Evolutionary conservation across 2,329 filamentous ascomycete genomes (phyloP), one percentile per base, ranked within the genome.

Genomic region (Penicillium sp.): DNA sequence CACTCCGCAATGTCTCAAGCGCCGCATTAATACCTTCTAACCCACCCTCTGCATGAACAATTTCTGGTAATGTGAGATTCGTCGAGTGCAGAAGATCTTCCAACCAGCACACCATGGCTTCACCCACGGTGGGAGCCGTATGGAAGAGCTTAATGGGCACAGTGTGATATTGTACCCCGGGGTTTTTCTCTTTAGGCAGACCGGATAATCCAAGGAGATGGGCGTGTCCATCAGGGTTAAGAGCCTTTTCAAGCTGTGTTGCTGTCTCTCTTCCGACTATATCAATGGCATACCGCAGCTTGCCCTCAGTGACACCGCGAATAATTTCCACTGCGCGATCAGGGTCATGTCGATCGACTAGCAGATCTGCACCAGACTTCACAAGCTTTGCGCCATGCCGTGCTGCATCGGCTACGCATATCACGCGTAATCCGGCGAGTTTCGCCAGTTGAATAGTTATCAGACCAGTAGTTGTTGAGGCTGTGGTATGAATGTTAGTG

Each of bases 111-210:
- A 85, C 85, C 53, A 91, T 69, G 0, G 79, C 79, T 61, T 86
- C 82, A 0, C 89, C 89, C 0, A 91, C 78, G 1, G 79, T 78
- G 0, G 85, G 82, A 0, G 86, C 80, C 57, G 88, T 85, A 67
- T 93, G 89, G 67, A 90, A 92, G 4, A 90, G 67, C 72, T 92
- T 92, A 60, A 93, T 89, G 0, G 89, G 89, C 0, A 92, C 86
- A 0, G 80, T 84, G 66, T 91, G 88, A 56, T 86, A 81, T 6
- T 77, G 70, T 0, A 86, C 77, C 0, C 79, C 79, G 0, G 73
- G 53, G 0, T 73, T 71, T 1, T 74, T 72, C 4, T 75, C 76
- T 67, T 89, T 90, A 0, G 89, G 89, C 3, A 90, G 63, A 0
- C 88, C 89, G 0, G 85, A 85, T 44, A 92, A 66, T 0, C 89